phyloP scores from a whole-genome alignment of 225 moss, liverwort and hornwort species.

The Lunularia cruciata region DNA sequence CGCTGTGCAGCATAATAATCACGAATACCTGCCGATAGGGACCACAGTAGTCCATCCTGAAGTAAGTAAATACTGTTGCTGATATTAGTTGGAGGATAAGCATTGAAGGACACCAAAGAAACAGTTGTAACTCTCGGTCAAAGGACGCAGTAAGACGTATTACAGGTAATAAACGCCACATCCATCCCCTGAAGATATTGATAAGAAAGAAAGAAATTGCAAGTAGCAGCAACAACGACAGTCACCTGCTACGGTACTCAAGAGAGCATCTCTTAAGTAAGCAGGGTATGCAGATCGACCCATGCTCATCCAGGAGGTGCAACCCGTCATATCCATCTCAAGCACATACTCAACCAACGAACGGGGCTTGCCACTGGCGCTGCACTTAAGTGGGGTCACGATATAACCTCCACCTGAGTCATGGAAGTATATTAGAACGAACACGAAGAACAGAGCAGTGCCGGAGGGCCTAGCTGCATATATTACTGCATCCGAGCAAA shows the following conservation, averaged over 20 bases:
- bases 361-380: slow-evolving; percentile 51
- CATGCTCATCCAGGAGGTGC: slow-evolving; percentile 69
- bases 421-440: not conserved
- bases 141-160: not conserved
- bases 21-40: slow-evolving; percentile 46
- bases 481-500: too few relatives aligned
- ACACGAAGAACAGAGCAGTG: too few relatives aligned
- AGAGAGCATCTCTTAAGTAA: slow-evolving; percentile 60
- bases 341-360: slow-evolving; percentile 64
- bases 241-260: slow-evolving; percentile 65
- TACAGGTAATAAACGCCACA: not conserved
- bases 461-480: too few relatives aligned
- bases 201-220: not conserved
- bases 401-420: slow-evolving; percentile 67
- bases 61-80: too few relatives aligned
- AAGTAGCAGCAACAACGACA: not conserved
- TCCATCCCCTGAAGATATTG: too few relatives aligned
- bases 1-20: slow-evolving; percentile 74
- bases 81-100: too few relatives aligned
- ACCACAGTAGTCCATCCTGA: too few relatives aligned
- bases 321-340: slow-evolving; percentile 70
- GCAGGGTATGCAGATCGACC: slow-evolving; percentile 62
- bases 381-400: slow-evolving; percentile 60
- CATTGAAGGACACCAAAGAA: not conserved
- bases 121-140: not conserved